phyloP scores from a whole-genome alignment of 768 basidiomycete species.

The Cystoderma amianthinum region DNA sequence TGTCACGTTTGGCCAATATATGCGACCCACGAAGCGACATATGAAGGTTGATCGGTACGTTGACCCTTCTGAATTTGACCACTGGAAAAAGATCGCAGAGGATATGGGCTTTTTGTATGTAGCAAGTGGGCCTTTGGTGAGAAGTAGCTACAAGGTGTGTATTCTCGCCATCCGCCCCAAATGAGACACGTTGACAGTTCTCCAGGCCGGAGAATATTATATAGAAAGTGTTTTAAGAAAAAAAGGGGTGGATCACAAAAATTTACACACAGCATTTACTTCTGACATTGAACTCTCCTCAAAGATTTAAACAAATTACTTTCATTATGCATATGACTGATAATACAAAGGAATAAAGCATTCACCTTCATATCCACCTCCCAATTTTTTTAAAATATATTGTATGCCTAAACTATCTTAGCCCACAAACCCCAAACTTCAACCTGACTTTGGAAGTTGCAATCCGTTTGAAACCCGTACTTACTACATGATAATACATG shows the following conservation, averaged over 20 bases:
- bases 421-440: too few species aligned
- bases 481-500: too few species aligned
- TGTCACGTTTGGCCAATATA: conserved; percentile 98
- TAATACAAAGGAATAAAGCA: background rate
- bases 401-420: too few species aligned
- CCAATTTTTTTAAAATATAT: too few species aligned
- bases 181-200: conserved; percentile 6
- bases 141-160: conserved; percentile 93
- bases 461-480: too few species aligned
- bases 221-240: conserved; percentile 84
- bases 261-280: too few species aligned
- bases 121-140: conserved; percentile 91
- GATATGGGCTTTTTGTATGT: conserved; percentile 96
- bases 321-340: background rate
- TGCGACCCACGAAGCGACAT: conserved; percentile 97
- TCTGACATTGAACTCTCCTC: conserved; percentile 21
- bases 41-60: conserved; percentile 99
- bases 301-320: conserved; percentile 5
- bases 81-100: conserved; percentile 87
- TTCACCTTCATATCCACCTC: background rate
- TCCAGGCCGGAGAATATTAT: conserved; percentile 93
- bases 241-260: conserved; percentile 33
- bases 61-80: conserved; percentile 86
- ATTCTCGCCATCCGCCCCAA: conserved; percentile 1
- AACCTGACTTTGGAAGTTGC: too few species aligned